Conservation (phyloP, 2,329 filamentous ascomycete species). For the Penicillium sp. region DNA sequence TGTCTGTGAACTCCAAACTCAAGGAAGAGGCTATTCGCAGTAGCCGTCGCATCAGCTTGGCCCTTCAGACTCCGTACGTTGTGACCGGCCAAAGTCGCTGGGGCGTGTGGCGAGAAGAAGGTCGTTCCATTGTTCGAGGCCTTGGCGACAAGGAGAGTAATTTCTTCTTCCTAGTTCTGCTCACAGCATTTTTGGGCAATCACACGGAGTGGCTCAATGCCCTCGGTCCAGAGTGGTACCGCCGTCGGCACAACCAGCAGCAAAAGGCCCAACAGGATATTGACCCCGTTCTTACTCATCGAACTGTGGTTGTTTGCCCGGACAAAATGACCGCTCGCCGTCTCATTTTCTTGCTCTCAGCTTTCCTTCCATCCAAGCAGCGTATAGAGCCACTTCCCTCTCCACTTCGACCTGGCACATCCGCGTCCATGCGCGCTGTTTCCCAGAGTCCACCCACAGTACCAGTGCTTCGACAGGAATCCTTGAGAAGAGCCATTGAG, state of each 20-base stretch:
- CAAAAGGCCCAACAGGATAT: conserved; percentile 51
- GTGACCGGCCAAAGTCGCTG: conserved; percentile 60
- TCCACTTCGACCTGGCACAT: conserved; percentile 41
- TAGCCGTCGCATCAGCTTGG: conserved; percentile 53
- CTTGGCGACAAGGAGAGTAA: conserved; percentile 59
- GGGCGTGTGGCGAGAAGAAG: conserved; percentile 63
- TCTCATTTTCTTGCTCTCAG: conserved; percentile 59
- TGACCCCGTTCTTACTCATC: conserved; percentile 50
- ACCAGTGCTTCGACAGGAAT: conserved; percentile 53
- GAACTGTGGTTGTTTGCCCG: conserved; percentile 59
- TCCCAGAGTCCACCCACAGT: conserved; percentile 57
- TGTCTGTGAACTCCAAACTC: conserved; percentile 47
- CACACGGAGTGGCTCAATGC: conserved; percentile 62
- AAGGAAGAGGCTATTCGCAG: conserved; percentile 50
- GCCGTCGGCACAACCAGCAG: conserved; percentile 53
- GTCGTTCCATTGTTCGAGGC: conserved; percentile 57
- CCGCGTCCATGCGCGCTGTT: conserved; percentile 49
- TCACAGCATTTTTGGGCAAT: conserved; percentile 61
- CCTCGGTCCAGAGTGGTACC: conserved; percentile 56
- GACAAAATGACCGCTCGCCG: conserved; percentile 62
- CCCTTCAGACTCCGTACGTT: conserved; percentile 58
- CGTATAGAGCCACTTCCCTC: conserved; percentile 41
- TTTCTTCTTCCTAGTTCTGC: conserved; percentile 60
- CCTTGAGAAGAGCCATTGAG: conserved; percentile 56
- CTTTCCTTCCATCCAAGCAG: conserved; percentile 56